Percentiles rank a stretch among this genome's conserved stretches.
These are phyloP conservation scores for Metschnikowia arizonensis DNA, from an alignment of 805 yeast genomes.

Conservation along the genomic window DNA sequence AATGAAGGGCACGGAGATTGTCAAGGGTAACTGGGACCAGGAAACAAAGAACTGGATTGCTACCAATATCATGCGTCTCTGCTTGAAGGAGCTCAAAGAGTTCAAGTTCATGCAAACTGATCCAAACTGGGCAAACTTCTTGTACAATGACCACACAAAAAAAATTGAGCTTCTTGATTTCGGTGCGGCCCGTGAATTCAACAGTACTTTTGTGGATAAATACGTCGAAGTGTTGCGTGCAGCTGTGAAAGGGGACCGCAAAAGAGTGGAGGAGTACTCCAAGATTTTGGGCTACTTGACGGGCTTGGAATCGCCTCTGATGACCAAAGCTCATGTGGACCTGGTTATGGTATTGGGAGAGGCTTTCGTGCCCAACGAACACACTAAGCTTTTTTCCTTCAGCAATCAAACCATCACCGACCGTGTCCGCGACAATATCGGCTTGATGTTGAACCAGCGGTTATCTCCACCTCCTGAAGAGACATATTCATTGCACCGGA, in stretches of 20 bases:
- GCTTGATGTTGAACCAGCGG: constrained; percentile 86
- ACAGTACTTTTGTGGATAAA: constrained; percentile 59
- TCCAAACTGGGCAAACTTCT: constrained; percentile 98
- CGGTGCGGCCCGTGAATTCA: constrained; percentile 87
- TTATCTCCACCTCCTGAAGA: constrained; percentile 98
- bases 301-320: constrained; percentile 80
- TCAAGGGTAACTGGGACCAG: constrained; percentile 71
- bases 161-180: constrained; percentile 87
- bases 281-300: constrained; percentile 80
- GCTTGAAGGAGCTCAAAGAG: constrained; percentile 77
- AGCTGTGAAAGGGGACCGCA: constrained; percentile 66
- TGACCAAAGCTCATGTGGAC: constrained; percentile 91
- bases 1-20: constrained; percentile 79
- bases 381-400: constrained; percentile 64
- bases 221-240: constrained; percentile 72
- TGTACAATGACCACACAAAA: constrained; percentile 66
- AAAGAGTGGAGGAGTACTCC: constrained; percentile 60
- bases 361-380: constrained; percentile 65
- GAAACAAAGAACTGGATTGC: constrained; percentile 77
- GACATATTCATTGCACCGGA: constrained; percentile 93
- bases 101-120: constrained; percentile 96
- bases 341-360: constrained; percentile 89
- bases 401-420: constrained; percentile 87
- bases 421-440: constrained; percentile 82
- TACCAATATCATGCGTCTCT: constrained; percentile 77